Conservation (phyloP, 495 filamentous ascomycete species). For the Monascus purpureus region DNA sequence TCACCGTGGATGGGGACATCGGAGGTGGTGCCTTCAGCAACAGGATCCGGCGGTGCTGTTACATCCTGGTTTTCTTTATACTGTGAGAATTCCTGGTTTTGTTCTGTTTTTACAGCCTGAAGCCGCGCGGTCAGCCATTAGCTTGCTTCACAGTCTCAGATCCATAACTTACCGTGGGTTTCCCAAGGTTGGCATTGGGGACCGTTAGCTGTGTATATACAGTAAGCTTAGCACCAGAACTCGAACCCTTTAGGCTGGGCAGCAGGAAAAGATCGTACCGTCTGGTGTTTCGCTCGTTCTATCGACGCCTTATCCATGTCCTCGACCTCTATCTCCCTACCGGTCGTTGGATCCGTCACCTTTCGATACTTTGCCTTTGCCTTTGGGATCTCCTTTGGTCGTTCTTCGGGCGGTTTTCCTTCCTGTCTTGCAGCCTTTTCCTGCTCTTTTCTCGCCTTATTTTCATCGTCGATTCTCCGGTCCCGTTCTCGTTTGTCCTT, state of each 20-base stretch:
- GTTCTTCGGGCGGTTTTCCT: constrained; percentile 21
- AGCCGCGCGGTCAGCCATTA: no score
- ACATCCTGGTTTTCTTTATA: constrained; percentile 79
- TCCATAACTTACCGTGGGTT: constrained; percentile 42
- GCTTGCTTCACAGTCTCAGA: no score
- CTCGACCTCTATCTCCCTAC: constrained; percentile 73
- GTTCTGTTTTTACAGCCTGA: constrained; percentile 45
- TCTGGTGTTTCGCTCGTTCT: constrained; percentile 54
- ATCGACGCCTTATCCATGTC: constrained; percentile 59
- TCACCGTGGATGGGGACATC: constrained; percentile 94
- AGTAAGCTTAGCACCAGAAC: constrained; percentile 2
- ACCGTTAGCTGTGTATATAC: constrained; percentile 67
- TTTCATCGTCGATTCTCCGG: constrained; percentile 44
- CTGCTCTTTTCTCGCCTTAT: constrained; percentile 19
- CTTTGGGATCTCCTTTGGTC: constrained; percentile 15
- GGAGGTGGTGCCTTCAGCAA: constrained; percentile 63
- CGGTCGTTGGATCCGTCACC: constrained; percentile 80
- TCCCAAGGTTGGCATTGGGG: constrained; percentile 76
- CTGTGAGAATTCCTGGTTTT: constrained; percentile 48
- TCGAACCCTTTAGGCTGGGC: not conserved
- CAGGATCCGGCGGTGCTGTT: constrained; percentile 79
- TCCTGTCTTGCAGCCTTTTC: constrained; percentile 20
- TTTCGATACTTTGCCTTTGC: constrained; percentile 43
- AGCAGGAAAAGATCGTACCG: constrained; percentile 26
- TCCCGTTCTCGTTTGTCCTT: constrained; percentile 65